Evolutionary conservation across 805 yeast species (phyloP), one percentile per base, ranked within the genome.

Genomic region (Barnettozyma populi): DNA sequence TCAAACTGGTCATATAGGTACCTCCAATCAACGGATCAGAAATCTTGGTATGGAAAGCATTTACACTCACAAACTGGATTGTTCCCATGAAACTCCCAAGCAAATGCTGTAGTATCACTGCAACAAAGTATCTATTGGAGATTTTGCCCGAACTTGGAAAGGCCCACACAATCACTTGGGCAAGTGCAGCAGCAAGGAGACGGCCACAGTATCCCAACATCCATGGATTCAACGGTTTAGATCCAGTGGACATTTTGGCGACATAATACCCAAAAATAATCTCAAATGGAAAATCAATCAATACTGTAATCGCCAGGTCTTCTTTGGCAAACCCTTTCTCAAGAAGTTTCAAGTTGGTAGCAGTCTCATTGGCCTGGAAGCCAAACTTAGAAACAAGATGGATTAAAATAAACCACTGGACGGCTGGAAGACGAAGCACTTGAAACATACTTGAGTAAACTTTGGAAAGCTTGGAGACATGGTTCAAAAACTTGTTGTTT

Each of bases 1-100:
- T 94, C 49, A 94, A 72, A 0, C 96, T 83, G 0, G 99, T 94
- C 98, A 94, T 92, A 65, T 94, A 94, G 0, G 99, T 94, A 2
- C 99, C 99, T 16, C 99, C 99, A 57, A 94, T 87, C 18, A 82
- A 68, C 0, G 99, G 98, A 63, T 94, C 99, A 2, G 99, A 96
- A 46, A 94, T 86, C 57, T 84, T 82, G 3, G 97, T 92, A 67
- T 92, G 97, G 73, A 94, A 94, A 0, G 98, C 95, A 61, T 90
- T 85, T 38, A 94, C 80, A 1, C 95, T 86, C 18, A 94, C 98
- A 69, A 94, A 92, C 66, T 92, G 98, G 48, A 94, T 83, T 0
- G 99, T 94, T 6, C 90, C 77, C 95, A 92, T 87, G 66, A 94
- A 90, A 9, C 95, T 86, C 16, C 95, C 87, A 32, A 88, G 63